These are phyloP conservation scores for Chlamydomonas asymmetrica DNA, from an alignment of 139 green algal species.

Conservation along the genomic window DNA sequence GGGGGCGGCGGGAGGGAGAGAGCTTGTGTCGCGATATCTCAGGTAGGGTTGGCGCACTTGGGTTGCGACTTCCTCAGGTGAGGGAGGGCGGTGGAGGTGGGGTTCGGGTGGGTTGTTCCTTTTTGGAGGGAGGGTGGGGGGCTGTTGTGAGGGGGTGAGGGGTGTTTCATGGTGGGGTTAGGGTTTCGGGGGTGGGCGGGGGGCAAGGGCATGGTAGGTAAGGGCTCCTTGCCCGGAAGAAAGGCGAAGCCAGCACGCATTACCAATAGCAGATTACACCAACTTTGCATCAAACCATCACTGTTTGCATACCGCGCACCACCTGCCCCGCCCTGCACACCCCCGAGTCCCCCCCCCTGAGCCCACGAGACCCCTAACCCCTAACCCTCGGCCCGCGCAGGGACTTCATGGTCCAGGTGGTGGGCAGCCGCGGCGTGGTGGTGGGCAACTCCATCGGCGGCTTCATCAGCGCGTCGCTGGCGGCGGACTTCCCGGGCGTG, in stretches of 20 bases:
- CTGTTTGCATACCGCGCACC: no score
- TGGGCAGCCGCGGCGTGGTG: conserved; percentile 76
- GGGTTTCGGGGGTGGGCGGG: not conserved
- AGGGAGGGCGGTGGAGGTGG: no score
- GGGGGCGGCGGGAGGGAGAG: no score
- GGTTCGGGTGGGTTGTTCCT: no score
- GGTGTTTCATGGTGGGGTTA: no score
- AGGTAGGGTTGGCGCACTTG: conserved; percentile 28
- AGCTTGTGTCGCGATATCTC: no score
- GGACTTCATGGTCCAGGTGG: conserved; percentile 79
- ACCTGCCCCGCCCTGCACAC: no score
- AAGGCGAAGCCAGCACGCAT: not conserved
- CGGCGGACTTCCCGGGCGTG: conserved; percentile 65
- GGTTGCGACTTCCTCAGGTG: conserved; percentile 68
- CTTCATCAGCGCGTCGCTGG: conserved; percentile 74
- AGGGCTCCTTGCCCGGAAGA: not conserved
- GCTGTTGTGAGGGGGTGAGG: no score
- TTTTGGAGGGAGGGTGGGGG: no score
- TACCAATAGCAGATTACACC: not conserved
- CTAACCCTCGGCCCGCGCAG: not conserved
- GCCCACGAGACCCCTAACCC: not conserved
- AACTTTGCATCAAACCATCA: no score
- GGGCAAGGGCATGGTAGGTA: not conserved
- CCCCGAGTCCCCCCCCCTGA: no score
- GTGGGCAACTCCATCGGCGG: conserved; percentile 97